These are phyloP conservation scores for Candida cerambycidarum DNA, from an alignment of 805 yeast species.

Conservation along the genomic window DNA sequence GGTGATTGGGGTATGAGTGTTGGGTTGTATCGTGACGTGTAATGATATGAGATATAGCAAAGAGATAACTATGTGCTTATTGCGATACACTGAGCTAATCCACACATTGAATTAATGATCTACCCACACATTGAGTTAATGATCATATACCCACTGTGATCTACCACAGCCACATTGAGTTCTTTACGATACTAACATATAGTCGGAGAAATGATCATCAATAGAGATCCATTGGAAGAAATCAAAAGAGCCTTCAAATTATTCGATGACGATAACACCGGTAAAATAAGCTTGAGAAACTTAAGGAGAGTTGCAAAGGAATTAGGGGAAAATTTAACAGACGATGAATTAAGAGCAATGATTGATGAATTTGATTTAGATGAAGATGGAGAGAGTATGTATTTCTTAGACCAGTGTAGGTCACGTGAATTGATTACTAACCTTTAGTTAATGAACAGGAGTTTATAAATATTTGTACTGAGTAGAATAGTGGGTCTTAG, in stretches of 20 bases:
- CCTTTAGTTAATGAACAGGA: slow-evolving; percentile 74
- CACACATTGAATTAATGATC: too few species aligned
- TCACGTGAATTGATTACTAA: slow-evolving; percentile 23
- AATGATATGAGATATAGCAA: too few species aligned
- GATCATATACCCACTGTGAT: too few species aligned
- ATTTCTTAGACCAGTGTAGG: slow-evolving; percentile 11
- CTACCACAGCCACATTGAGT: too few species aligned
- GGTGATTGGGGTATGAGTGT: too few species aligned
- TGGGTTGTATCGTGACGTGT: too few species aligned
- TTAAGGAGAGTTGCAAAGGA: slow-evolving; percentile 89
- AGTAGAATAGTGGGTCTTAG: too few species aligned
- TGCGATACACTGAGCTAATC: too few species aligned
- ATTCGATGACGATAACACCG: slow-evolving; percentile 86
- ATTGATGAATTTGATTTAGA: slow-evolving; percentile 96
- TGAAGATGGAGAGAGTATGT: slow-evolving; percentile 85
- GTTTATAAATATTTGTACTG: slow-evolving; percentile 85
- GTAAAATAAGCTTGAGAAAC: slow-evolving; percentile 78
- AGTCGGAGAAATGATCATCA: slow-evolving; percentile 79
- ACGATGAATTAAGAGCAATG: slow-evolving; percentile 94
- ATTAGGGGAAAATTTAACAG: slow-evolving; percentile 86
- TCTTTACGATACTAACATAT: slow-evolving; percentile 27
- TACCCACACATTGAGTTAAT: too few species aligned
- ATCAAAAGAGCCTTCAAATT: slow-evolving; percentile 84
- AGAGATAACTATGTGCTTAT: too few species aligned
- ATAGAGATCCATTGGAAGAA: slow-evolving; percentile 92